A percentile compares a stretch with the other conserved stretches of the same genome.
Evolutionary conservation across 768 basidiomycete genomes (phyloP).

Genomic region (Tricholoma sp.): DNA sequence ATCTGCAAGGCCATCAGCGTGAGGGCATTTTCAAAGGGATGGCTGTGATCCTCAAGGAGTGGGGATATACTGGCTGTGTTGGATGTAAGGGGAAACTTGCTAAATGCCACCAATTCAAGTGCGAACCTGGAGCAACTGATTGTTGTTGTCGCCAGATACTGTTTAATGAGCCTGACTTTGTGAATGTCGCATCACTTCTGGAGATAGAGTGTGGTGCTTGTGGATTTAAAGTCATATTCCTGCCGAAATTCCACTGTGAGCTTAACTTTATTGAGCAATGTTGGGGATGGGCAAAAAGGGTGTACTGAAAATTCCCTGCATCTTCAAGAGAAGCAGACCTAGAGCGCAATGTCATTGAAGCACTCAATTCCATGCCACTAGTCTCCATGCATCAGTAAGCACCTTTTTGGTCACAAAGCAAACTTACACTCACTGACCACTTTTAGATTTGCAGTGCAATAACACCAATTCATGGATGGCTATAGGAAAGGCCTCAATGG

Average conservation of each 20-base stretch:
- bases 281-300: too few relatives aligned
- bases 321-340: background rate
- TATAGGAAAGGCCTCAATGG: background rate
- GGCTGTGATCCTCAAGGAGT: background rate
- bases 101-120: background rate
- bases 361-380: background rate
- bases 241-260: too few relatives aligned
- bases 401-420: background rate
- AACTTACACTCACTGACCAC: background rate
- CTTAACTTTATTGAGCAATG: too few relatives aligned
- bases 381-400: background rate
- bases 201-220: too few relatives aligned
- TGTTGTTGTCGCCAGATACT: background rate
- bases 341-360: background rate
- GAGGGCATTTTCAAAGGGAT: background rate
- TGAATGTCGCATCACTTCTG: background rate
- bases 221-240: too few relatives aligned
- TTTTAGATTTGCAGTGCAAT: background rate
- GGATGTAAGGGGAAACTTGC: background rate
- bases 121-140: background rate
- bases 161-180: background rate
- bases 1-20: background rate
- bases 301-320: background rate
- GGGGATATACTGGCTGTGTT: background rate
- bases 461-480: background rate